Conservation (phyloP, 768 basidiomycete species). For the Inosperma sp. region DNA sequence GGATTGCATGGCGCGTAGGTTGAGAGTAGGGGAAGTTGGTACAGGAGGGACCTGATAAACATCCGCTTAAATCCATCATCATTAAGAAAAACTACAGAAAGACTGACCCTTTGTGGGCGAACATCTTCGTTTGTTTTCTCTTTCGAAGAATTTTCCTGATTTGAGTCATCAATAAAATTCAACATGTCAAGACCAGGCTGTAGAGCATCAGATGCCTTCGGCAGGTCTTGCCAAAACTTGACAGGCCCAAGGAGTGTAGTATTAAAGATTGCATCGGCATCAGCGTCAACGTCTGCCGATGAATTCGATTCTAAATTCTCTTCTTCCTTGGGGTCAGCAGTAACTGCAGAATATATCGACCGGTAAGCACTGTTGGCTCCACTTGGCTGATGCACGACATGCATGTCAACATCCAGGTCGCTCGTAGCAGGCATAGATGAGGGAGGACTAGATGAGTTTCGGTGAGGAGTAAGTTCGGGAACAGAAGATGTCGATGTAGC, state of each 20-base stretch:
- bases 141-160: constrained; percentile 30
- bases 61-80: constrained; percentile 2
- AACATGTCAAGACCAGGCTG: constrained; percentile 41
- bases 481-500: constrained; percentile 35
- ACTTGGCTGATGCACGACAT: background rate
- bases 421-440: constrained; percentile 36
- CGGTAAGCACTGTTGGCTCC: constrained; percentile 12
- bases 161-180: constrained; percentile 25
- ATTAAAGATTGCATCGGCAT: constrained; percentile 33
- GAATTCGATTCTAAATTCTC: constrained; percentile 14
- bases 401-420: constrained; percentile 23
- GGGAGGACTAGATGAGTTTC: constrained; percentile 63
- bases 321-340: constrained; percentile 20
- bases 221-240: constrained; percentile 40
- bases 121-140: constrained; percentile 24
- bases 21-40: constrained; percentile 44
- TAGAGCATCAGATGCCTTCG: constrained; percentile 25
- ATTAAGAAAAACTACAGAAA: background rate
- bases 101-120: constrained; percentile 24
- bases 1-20: constrained; percentile 28
- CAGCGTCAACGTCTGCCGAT: constrained; percentile 24
- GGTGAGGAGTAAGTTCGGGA: constrained; percentile 61
- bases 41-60: constrained; percentile 36
- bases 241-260: constrained; percentile 39
- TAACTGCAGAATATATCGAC: constrained; percentile 2